Conservation (phyloP, 495 filamentous ascomycete species). For the Penicillium subrubescens region DNA sequence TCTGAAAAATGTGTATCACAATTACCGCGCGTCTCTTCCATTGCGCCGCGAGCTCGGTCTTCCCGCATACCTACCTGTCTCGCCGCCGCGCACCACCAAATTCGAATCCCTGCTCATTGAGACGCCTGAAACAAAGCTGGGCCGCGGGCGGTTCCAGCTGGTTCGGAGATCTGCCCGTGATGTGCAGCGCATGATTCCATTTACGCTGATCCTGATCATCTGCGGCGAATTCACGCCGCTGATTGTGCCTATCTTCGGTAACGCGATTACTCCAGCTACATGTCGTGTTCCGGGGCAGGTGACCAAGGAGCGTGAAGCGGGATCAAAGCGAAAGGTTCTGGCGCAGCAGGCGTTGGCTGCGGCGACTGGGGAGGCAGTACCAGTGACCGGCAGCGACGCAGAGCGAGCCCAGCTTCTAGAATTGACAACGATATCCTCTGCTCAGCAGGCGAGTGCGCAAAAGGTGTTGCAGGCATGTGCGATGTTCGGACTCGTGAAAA, state of each 20-base stretch:
- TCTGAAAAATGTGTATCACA: constrained; percentile 65
- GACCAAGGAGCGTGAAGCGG: constrained; percentile 51
- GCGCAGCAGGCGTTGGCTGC: constrained; percentile 28
- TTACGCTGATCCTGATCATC: constrained; percentile 69
- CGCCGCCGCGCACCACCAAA: constrained; percentile 26
- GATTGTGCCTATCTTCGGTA: constrained; percentile 66
- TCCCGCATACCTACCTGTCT: constrained; percentile 36
- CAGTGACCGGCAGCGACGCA: constrained; percentile 22
- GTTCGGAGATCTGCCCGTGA: constrained; percentile 68
- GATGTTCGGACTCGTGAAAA: constrained; percentile 48
- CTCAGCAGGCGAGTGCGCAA: constrained; percentile 25
- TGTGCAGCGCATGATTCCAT: constrained; percentile 70
- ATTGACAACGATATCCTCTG: constrained; percentile 17
- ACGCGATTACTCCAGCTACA: constrained; percentile 69
- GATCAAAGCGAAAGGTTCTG: constrained; percentile 44
- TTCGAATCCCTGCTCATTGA: constrained; percentile 8
- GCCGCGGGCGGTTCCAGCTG: constrained; percentile 65
- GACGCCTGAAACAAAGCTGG: constrained; percentile 33
- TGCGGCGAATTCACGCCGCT: constrained; percentile 87
- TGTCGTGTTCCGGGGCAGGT: constrained; percentile 81
- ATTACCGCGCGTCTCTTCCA: constrained; percentile 47
- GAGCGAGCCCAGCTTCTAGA: constrained; percentile 32
- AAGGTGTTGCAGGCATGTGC: constrained; percentile 45
- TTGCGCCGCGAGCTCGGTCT: constrained; percentile 36
- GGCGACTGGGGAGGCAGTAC: constrained; percentile 9